Base-by-base conservation (phyloP, 768 basidiomycete species). In the Phanerochaete carnosa region DNA sequence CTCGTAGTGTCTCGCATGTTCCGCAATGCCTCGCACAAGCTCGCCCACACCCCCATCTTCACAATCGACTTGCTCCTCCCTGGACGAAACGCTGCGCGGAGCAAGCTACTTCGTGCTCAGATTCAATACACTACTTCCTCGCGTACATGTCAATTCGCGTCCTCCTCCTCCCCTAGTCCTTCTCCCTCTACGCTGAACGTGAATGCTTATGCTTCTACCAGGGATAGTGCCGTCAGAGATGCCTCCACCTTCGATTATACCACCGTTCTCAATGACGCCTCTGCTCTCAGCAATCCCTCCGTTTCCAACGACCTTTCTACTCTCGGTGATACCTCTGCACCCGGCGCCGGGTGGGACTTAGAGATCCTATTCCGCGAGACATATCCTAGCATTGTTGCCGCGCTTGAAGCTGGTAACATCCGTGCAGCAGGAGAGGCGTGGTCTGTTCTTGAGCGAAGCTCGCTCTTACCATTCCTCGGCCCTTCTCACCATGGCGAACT, bases 391-490 rank as follows among this genome's bases (percentile, higher is more conserved):
- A 74, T 87, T 47, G 74, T 70, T 39, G 64, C 67, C 15, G 77
- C 79, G 19, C 65, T 83, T 55, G 62, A 71, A 13, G 64, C 68
- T 28, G 68, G 70, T 1, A 75, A 85, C 63, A 52, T 74, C 11
- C 45, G 61, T 15, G 65, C 64, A 19, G 72, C 71, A 25, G 64
- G 64, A 63, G 55, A 64, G 37, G 65, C 75, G 28, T 88, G 85
- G 84, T 45, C 63, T 26, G 65, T 71, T 37, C 73, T 88, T 26
- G 74, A 78, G 55, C 63, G 75, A 59, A 72, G 75, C 61, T 74
- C 78, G 45, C 74, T 83, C 49, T 65, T 83, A 11, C 75, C 75
- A 50, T 69, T 81, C 43, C 74, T 88, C 30, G 79, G 77, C n/a
- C 69, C 65, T 1, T 64, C 75, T 4, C 78, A 82, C 35, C 58